phyloP scores from a whole-genome alignment of 257 asterid species.

The Solanum clarkiae region DNA sequence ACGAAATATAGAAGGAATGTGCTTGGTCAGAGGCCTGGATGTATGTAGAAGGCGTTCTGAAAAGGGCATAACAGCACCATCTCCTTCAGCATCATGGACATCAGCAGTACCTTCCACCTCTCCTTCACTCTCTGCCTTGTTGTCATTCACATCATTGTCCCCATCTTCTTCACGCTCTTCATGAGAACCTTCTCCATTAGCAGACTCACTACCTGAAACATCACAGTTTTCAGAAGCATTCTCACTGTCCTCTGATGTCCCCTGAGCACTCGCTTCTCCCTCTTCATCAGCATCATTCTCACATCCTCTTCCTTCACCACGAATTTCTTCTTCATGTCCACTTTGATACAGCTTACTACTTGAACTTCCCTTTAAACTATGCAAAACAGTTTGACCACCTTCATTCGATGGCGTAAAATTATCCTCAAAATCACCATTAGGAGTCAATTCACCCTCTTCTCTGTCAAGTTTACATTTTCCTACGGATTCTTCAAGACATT shows the following conservation, averaged over 20 bases:
- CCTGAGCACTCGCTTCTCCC: constrained; percentile 54
- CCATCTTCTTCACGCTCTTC: constrained; percentile 58
- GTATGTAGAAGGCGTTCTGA: constrained; percentile 38
- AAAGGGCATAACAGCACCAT: constrained; percentile 10
- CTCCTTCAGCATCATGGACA: constrained; percentile 47
- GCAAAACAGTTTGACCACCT: constrained; percentile 16
- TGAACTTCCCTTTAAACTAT: constrained; percentile 17
- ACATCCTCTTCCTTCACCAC: constrained; percentile 22
- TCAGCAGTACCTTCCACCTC: constrained; percentile 52
- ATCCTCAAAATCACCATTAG: constrained; percentile 37
- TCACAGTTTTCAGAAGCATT: constrained; percentile 63
- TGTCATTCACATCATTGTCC: constrained; percentile 37
- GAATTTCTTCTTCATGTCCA: constrained; percentile 13
- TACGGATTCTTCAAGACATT: constrained; percentile 20
- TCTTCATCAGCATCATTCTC: constrained; percentile 49
- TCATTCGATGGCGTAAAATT: constrained; percentile 15
- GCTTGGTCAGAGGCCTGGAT: constrained; percentile 52
- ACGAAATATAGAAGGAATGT: constrained; percentile 20
- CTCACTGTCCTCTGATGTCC: constrained; percentile 59
- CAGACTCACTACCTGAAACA: constrained; percentile 64
- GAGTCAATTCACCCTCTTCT: constrained; percentile 80
- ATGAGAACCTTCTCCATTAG: constrained; percentile 63
- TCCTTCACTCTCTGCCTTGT: constrained; percentile 72
- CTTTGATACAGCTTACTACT: constrained; percentile 16
- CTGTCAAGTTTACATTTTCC: constrained; percentile 29